phyloP scores from a whole-genome alignment of 192 early-diverging fungal species.

The Coemansia sp. region DNA sequence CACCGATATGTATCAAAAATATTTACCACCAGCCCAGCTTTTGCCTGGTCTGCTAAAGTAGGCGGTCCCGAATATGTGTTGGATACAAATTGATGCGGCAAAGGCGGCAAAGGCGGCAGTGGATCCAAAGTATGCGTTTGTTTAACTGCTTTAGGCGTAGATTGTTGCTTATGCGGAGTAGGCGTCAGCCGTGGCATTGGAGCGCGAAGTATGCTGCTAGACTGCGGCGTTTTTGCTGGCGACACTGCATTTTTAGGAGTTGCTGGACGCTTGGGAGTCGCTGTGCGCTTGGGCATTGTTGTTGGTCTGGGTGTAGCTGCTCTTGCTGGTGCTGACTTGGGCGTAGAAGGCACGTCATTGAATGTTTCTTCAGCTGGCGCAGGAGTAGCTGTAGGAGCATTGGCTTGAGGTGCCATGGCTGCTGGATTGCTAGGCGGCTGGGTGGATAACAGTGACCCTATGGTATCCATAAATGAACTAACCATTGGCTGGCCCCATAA shows the following conservation, averaged over 20 bases:
- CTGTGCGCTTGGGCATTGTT: too few relatives aligned
- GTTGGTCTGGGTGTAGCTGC: neutral
- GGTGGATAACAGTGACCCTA: constrained; percentile 8
- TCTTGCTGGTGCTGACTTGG: neutral
- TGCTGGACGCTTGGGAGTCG: too few relatives aligned
- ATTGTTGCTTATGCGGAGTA: too few relatives aligned
- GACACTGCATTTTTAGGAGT: too few relatives aligned
- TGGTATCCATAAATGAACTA: constrained; percentile 8
- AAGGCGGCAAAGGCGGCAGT: constrained; percentile 22
- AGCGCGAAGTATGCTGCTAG: too few relatives aligned
- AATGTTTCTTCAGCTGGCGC: too few relatives aligned
- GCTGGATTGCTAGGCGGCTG: constrained; percentile 3
- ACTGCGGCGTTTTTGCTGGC: too few relatives aligned
- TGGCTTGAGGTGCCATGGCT: too few relatives aligned
- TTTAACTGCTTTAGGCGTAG: too few relatives aligned
- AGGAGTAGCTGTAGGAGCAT: too few relatives aligned
- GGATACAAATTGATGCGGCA: neutral
- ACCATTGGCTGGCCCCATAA: neutral
- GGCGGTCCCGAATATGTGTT: neutral
- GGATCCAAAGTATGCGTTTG: constrained; percentile 20
- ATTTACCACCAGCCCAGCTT: constrained; percentile 35
- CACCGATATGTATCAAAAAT: constrained; percentile 31
- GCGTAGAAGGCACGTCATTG: too few relatives aligned
- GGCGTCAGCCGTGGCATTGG: too few relatives aligned
- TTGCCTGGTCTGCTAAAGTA: constrained; percentile 28